Percentiles rank a stretch among this genome's conserved stretches.
Evolutionary conservation across 176 grass and related monocot genomes (phyloP).

Genomic region (Ensete glaucum): DNA sequence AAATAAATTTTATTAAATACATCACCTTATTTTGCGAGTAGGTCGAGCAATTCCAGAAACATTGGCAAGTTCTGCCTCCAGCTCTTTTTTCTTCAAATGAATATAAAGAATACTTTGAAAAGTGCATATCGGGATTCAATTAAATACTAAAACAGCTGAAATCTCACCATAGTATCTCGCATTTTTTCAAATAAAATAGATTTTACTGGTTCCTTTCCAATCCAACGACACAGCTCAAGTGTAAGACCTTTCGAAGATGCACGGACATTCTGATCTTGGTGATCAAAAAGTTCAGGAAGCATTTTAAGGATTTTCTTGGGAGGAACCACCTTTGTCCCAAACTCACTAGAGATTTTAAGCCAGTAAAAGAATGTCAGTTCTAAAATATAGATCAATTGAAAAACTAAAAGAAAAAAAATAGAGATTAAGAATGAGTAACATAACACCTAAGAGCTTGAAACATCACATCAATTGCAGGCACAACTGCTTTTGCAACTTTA

Average conservation of each 20-base stretch:
- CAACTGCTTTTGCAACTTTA: constrained; percentile 98
- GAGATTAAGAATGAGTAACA: constrained; percentile 4
- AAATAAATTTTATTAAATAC: constrained; percentile 20
- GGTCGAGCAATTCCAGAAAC: constrained; percentile 68
- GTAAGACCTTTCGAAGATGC: constrained; percentile 95
- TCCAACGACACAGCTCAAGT: constrained; percentile 94
- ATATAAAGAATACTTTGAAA: constrained; percentile 22
- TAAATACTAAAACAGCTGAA: constrained; percentile 13
- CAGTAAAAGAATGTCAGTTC: constrained; percentile 3
- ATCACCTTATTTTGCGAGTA: constrained; percentile 96
- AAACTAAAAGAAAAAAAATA: background rate
- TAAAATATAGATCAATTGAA: background rate
- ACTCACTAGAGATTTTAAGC: constrained; percentile 34
- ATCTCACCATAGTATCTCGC: constrained; percentile 90
- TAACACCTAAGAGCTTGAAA: constrained; percentile 91
- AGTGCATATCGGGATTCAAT: background rate
- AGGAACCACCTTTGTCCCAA: constrained; percentile 64
- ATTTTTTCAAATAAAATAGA: constrained; percentile 98
- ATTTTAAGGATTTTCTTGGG: constrained; percentile 96
- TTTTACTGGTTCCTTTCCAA: constrained; percentile 95
- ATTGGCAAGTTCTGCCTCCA: constrained; percentile 89
- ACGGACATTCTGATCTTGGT: constrained; percentile 89
- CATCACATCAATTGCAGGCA: constrained; percentile 98
- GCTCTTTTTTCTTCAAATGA: constrained; percentile 88
- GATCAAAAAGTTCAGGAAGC: constrained; percentile 93